Evolutionary conservation across 164 flowering plant species (phyloP).

Genomic region (Nelumbo lutea): DNA sequence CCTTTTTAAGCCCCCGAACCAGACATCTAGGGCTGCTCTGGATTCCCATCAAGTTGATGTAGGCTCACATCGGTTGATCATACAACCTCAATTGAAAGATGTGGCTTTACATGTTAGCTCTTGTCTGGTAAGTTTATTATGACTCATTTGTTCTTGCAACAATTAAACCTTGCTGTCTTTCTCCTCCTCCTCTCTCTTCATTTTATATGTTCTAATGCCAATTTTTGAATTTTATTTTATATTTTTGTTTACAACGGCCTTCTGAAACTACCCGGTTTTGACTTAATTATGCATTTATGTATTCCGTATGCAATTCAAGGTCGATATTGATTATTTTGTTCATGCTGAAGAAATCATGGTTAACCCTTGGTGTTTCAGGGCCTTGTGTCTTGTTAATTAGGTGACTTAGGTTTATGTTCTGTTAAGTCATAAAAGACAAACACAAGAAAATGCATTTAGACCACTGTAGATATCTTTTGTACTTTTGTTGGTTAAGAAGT

Average conservation of each 20-base stretch:
- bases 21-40: constrained; percentile 65
- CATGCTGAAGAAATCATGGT: not conserved
- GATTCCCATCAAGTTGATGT: constrained; percentile 39
- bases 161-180: not conserved
- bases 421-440: too few relatives aligned
- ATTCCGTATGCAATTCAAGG: not conserved
- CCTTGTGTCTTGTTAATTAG: too few relatives aligned
- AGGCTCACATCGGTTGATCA: constrained; percentile 46
- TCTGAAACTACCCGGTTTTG: too few relatives aligned
- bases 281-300: not conserved
- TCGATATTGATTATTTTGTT: not conserved
- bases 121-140: constrained; percentile 38
- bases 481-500: too few relatives aligned
- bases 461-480: too few relatives aligned
- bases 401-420: too few relatives aligned
- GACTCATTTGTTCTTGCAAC: not conserved
- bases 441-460: too few relatives aligned
- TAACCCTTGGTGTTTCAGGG: not conserved
- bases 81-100: constrained; percentile 58
- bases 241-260: too few relatives aligned
- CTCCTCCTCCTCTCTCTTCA: not conserved
- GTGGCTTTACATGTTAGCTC: constrained; percentile 60
- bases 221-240: too few relatives aligned
- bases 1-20: constrained; percentile 58
- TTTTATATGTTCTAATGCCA: too few relatives aligned